Conservation (phyloP, 2,329 filamentous ascomycete species). For the Colletotrichum sublineola region DNA sequence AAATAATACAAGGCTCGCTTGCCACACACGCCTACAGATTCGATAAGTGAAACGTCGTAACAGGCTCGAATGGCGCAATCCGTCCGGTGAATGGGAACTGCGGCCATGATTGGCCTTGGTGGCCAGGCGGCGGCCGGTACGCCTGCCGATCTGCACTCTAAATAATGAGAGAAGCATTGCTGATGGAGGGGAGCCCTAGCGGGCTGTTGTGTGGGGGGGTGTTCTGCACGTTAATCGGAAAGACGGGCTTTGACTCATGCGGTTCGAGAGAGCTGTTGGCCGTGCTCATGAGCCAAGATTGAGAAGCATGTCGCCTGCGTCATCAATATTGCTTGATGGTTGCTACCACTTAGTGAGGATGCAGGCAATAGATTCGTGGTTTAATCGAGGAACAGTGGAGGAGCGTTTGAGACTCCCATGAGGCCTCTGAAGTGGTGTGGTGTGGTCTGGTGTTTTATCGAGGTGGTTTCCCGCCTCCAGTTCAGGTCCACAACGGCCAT, state of each 20-base stretch:
- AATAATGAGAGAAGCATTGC: constrained; percentile 3
- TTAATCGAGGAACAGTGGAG: background rate
- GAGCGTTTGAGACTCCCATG: background rate
- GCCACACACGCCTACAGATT: background rate
- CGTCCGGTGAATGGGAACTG: background rate
- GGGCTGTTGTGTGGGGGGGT: constrained; percentile 19
- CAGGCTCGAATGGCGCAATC: constrained; percentile 33
- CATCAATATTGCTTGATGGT: constrained; percentile 6
- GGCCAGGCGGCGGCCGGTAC: constrained; percentile 8
- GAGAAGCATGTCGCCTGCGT: constrained; percentile 2
- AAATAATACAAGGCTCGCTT: constrained; percentile 16
- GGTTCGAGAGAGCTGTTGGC: constrained; percentile 9
- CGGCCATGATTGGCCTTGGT: constrained; percentile 25
- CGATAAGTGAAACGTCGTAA: constrained; percentile 13
- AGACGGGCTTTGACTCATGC: constrained; percentile 20
- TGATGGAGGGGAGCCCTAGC: constrained; percentile 16
- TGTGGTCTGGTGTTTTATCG: background rate
- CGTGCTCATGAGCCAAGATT: background rate
- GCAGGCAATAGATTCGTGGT: background rate
- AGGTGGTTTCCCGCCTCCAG: constrained; percentile 6
- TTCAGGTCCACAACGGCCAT: constrained; percentile 2
- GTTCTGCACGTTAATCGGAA: background rate
- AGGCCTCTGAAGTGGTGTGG: background rate
- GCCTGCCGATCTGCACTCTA: constrained; percentile 32
- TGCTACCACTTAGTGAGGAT: background rate